phyloP scores from a whole-genome alignment of 2,329 filamentous ascomycete species.

The Fusarium palustre region DNA sequence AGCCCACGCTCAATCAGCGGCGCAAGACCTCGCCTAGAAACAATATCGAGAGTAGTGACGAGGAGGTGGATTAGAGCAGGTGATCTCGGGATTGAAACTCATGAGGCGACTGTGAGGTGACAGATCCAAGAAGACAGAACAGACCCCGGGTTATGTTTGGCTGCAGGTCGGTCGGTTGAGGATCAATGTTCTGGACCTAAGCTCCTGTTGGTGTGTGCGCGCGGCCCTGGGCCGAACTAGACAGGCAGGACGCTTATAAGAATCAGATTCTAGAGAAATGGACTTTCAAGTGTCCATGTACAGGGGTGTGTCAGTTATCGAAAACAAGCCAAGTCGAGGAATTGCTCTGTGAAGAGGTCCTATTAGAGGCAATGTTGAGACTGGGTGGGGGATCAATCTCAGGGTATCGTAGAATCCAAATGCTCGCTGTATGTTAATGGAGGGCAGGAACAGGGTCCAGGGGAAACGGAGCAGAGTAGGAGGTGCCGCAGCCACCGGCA shows the following conservation, averaged over 20 bases:
- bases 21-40: constrained; percentile 35
- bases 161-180: constrained; percentile 39
- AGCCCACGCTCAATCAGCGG: constrained; percentile 35
- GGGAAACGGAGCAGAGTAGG: constrained; percentile 30
- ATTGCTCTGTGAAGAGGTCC: constrained; percentile 26
- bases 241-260: constrained; percentile 28
- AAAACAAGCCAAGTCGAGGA: constrained; percentile 12
- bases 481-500: constrained; percentile 44
- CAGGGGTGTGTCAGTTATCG: constrained; percentile 24
- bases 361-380: constrained; percentile 33
- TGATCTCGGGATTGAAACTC: constrained; percentile 40
- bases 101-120: constrained; percentile 46
- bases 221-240: constrained; percentile 23
- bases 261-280: constrained; percentile 26
- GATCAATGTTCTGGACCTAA: constrained; percentile 44
- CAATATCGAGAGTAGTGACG: constrained; percentile 29
- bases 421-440: constrained; percentile 28
- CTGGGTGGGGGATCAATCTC: constrained; percentile 23
- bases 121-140: constrained; percentile 27
- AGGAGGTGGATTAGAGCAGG: constrained; percentile 39
- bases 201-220: constrained; percentile 37
- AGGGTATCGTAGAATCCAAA: constrained; percentile 37
- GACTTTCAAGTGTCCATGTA: constrained; percentile 10
- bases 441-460: constrained; percentile 38
- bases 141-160: constrained; percentile 31